Base-by-base conservation (phyloP, 306 rosid genomes). In the Prosopis cineraria region DNA sequence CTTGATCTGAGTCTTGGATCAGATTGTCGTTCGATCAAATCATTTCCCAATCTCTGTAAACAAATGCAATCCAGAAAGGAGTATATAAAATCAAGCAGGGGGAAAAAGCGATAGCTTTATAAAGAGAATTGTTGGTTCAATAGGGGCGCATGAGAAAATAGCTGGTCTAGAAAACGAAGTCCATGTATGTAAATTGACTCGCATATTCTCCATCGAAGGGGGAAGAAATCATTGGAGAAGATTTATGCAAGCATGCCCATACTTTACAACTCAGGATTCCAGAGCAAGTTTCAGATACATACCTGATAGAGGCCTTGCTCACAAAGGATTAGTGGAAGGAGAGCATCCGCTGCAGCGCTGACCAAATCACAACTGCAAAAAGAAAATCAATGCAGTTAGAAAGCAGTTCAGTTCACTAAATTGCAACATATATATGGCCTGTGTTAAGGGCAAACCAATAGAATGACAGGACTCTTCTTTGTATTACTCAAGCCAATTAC, bases 331-430 rank as follows among this genome's bases (percentile, higher is more conserved):
- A 92, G 56, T 0, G 97, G 97, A 80, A 94, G 89, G 73, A 94
- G 97, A 39, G 98, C 97, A 81, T 92, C 98, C n/a, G 98, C 97
- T n/a, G 97, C 98, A 77, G 87, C 84, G 72, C 98, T 82, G 81
- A 87, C 84, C 81, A 95, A 87, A 82, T 94, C 97, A 44, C 90
- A 91, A 84, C 98, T 94, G 90, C 72, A 74, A 82, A 43, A 71
- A 74, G 65, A 83, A 56, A 71, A 72, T 47, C 52, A 27, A 66
- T 29, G 22, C 34, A 48, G 10, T 64, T 60, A 75, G 73, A 79
- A 70, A 52, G 72, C 24, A 30, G 73, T 34, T 56, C 76, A 27
- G 37, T 34, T 22, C 37, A 56, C 65, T 55, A 56, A 43, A 29
- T 14, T 29, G 13, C 17, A 40, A 48, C 17, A 43, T 11, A 43